Conservation (phyloP, 2,329 filamentous ascomycete species). For the Phialophora macrospora region DNA sequence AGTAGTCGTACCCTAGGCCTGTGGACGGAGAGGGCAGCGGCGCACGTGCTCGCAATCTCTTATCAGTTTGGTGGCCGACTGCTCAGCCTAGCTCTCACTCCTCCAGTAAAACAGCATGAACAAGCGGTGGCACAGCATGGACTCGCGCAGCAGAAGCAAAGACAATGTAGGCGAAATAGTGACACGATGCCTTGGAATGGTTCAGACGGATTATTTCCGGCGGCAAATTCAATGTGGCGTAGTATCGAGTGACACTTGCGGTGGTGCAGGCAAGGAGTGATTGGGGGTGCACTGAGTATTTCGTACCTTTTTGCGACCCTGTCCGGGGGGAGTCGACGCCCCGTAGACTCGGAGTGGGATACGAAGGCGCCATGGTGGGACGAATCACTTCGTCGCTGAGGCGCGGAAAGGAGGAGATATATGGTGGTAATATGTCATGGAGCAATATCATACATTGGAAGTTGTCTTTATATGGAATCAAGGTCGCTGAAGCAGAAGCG, state of each 20-base stretch:
- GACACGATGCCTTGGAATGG: constrained; percentile 1
- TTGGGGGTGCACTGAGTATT: background rate
- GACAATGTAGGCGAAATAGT: background rate
- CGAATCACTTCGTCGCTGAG: background rate
- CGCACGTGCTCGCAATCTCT: constrained; percentile 21
- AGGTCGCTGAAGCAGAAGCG: background rate
- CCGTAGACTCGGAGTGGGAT: constrained; percentile 17
- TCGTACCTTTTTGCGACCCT: constrained; percentile 35
- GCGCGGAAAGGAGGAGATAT: background rate
- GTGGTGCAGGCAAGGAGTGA: background rate
- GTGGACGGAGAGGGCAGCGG: constrained; percentile 7
- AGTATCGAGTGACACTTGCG: background rate
- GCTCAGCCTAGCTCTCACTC: background rate
- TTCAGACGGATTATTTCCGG: background rate
- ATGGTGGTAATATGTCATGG: background rate
- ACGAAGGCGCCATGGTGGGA: constrained; percentile 30
- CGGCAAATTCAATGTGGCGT: background rate
- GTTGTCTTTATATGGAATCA: background rate
- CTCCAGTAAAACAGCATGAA: constrained; percentile 8
- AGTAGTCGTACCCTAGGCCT: background rate
- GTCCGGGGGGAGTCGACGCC: constrained; percentile 23
- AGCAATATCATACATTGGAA: background rate
- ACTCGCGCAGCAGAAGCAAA: constrained; percentile 17
- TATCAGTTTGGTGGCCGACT: background rate
- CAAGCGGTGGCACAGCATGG: constrained; percentile 7